Evolutionary conservation across 192 early-diverging fungal genomes (phyloP).

Genomic region (Umbelopsis isabellina): DNA sequence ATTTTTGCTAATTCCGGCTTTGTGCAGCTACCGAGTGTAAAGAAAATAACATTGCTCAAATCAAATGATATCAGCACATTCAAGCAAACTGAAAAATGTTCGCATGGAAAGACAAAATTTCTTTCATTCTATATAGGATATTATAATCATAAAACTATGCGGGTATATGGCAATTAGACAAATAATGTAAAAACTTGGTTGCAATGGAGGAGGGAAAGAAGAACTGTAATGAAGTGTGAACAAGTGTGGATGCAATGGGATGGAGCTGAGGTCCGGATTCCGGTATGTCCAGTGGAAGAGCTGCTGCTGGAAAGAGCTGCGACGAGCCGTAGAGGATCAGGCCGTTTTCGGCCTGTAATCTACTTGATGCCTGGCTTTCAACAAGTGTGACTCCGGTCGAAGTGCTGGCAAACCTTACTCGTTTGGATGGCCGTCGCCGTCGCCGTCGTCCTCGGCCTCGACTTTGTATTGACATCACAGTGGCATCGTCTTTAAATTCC

Average conservation of each 20-base stretch:
- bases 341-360: neutral
- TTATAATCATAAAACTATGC: neutral
- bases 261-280: neutral
- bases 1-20: too few relatives aligned
- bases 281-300: neutral
- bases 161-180: constrained; percentile 1
- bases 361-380: neutral
- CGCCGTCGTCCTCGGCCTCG: too few relatives aligned
- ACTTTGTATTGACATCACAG: neutral
- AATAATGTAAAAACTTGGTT: neutral
- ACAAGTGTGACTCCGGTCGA: neutral
- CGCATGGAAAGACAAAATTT: too few relatives aligned
- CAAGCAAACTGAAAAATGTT: too few relatives aligned
- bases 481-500: constrained; percentile 1
- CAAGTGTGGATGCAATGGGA: neutral
- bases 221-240: constrained; percentile 7
- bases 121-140: too few relatives aligned
- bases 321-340: neutral
- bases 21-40: too few relatives aligned
- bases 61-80: too few relatives aligned
- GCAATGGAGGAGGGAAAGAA: constrained; percentile 11
- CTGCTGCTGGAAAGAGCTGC: neutral
- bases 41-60: too few relatives aligned
- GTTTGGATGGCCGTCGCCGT: neutral
- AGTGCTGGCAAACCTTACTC: constrained; percentile 13